These are phyloP conservation scores for Lactifluus volemus DNA, from an alignment of 768 basidiomycete species.

Conservation along the genomic window DNA sequence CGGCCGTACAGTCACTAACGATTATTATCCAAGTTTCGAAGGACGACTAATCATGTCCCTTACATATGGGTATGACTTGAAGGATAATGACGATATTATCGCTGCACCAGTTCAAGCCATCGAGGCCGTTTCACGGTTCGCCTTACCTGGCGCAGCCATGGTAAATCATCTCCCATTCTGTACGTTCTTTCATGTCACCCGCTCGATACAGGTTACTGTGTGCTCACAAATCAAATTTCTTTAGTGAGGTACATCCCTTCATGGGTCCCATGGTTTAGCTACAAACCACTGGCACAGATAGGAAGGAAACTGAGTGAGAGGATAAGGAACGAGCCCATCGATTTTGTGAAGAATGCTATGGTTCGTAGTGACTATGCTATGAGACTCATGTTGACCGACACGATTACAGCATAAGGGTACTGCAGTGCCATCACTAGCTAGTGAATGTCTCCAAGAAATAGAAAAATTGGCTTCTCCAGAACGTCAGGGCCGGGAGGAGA, in stretches of 20 bases:
- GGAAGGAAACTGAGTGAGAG: neutral
- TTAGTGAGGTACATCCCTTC: conserved; percentile 4
- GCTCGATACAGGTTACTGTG: neutral
- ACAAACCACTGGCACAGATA: neutral
- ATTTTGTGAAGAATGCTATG: conserved; percentile 4
- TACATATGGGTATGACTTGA: conserved; percentile 3
- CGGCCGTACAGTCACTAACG: neutral
- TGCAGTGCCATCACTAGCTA: neutral
- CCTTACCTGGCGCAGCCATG: neutral
- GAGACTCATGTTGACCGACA: neutral
- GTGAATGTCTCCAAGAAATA: neutral
- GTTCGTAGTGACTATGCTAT: neutral
- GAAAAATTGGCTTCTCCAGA: neutral
- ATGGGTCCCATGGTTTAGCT: conserved; percentile 8
- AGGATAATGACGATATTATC: neutral
- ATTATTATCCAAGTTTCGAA: neutral
- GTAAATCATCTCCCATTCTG: conserved; percentile 8
- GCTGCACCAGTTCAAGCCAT: neutral
- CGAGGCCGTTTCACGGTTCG: neutral
- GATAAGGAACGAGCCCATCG: neutral
- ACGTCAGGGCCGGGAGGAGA: neutral
- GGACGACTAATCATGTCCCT: neutral
- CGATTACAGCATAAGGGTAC: neutral
- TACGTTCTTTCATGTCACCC: neutral
- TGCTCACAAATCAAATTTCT: neutral